phyloP scores from a whole-genome alignment of 352 stramenopile genomes.

The Lagenidium giganteum region DNA sequence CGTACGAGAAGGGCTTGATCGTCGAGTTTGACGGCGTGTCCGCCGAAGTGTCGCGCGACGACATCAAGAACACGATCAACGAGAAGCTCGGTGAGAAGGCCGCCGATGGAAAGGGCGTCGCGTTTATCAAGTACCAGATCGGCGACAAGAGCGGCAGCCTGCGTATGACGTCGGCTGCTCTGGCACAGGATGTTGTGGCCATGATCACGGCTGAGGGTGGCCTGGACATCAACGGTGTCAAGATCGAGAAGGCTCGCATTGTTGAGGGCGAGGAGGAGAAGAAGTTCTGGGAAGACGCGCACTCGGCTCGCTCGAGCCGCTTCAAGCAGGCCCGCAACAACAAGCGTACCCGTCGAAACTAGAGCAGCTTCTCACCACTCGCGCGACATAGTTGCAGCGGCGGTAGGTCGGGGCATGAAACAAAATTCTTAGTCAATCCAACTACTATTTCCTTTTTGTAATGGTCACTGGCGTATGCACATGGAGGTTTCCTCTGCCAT shows the following conservation, averaged over 20 bases:
- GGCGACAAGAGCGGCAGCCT: conserved; percentile 62
- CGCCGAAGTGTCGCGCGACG: conserved; percentile 72
- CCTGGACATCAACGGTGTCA: conserved; percentile 65
- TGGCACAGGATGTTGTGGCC: conserved; percentile 57
- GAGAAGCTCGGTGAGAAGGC: conserved; percentile 74
- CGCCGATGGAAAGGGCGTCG: conserved; percentile 49
- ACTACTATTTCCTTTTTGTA: no score
- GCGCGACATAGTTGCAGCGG: no score
- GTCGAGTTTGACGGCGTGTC: conserved; percentile 78
- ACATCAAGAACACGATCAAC: conserved; percentile 86
- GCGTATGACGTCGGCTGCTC: conserved; percentile 50
- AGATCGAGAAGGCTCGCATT: conserved; percentile 45
- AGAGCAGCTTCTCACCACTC: no score
- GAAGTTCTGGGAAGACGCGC: conserved; percentile 80
- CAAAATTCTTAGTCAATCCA: no score
- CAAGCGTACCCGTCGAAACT: conserved; percentile 32
- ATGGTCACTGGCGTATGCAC: no score
- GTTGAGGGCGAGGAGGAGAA: conserved; percentile 80
- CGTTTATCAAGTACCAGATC: conserved; percentile 86
- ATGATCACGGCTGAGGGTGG: conserved; percentile 52
- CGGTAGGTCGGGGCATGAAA: no score
- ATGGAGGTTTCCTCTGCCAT: no score
- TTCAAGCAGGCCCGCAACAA: conserved; percentile 79
- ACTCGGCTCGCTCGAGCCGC: conserved; percentile 60
- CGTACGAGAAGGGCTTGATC: conserved; percentile 84